Conservation (phyloP, 768 basidiomycete genomes). For the Postia placenta region DNA sequence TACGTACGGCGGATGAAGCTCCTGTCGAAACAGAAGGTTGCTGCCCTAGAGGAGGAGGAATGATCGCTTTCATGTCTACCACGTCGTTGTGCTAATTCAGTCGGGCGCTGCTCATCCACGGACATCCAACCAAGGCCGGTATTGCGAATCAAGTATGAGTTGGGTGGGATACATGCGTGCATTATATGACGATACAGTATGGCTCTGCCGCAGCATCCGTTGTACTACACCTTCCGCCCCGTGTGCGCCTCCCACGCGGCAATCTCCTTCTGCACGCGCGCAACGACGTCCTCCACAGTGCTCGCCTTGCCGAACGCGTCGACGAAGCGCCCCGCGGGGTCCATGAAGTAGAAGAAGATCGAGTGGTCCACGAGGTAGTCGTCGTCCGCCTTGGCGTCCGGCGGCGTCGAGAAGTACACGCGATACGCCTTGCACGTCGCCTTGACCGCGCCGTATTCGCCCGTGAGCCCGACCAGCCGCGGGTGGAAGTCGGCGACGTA, state of each 20-base stretch:
- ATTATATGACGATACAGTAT: background rate
- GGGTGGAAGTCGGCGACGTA: slow-evolving; percentile 89
- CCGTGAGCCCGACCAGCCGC: slow-evolving; percentile 81
- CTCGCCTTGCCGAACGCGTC: slow-evolving; percentile 93
- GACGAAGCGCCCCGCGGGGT: slow-evolving; percentile 88
- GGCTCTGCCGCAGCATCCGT: background rate
- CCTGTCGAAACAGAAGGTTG: slow-evolving; percentile 64
- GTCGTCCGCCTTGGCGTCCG: slow-evolving; percentile 76
- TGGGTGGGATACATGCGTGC: background rate
- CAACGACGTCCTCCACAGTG: slow-evolving; percentile 59
- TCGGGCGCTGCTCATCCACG: no score
- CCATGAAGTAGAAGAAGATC: slow-evolving; percentile 98
- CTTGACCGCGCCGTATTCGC: slow-evolving; percentile 81
- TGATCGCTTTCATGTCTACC: slow-evolving; percentile 6
- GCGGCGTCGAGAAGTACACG: slow-evolving; percentile 97
- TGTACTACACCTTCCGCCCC: slow-evolving; percentile 26
- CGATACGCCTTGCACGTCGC: slow-evolving; percentile 90
- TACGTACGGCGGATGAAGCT: slow-evolving; percentile 86
- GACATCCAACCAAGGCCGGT: background rate
- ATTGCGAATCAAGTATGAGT: background rate
- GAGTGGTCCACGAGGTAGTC: slow-evolving; percentile 98
- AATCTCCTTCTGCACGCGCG: slow-evolving; percentile 51
- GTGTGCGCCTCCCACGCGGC: slow-evolving; percentile 33
- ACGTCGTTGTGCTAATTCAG: background rate
- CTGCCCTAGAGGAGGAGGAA: slow-evolving; percentile 32